phyloP scores from a whole-genome alignment of 2,329 filamentous ascomycete genomes.

The Atkinsonella texensis region DNA sequence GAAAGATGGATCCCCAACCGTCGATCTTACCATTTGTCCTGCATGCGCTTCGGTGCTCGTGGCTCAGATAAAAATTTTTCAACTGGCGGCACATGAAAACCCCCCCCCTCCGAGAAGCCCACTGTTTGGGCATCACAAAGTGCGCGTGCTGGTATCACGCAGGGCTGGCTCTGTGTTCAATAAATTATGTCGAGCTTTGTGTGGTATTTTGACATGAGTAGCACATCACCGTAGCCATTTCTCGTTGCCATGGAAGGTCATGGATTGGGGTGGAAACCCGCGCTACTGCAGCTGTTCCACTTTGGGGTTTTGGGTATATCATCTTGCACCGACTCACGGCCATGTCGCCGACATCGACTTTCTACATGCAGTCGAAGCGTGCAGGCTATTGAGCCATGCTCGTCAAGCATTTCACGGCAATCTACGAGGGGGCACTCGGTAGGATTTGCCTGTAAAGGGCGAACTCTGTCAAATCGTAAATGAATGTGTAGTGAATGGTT shows the following conservation, averaged over 20 bases:
- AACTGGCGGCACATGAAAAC: conserved; percentile 21
- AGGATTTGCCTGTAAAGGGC: no score
- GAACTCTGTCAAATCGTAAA: no score
- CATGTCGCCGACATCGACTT: background rate
- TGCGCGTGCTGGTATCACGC: no score
- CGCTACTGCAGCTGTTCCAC: background rate
- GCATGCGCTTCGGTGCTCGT: conserved; percentile 20
- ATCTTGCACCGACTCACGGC: background rate
- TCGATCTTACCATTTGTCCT: conserved; percentile 38
- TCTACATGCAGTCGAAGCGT: background rate
- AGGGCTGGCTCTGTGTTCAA: no score
- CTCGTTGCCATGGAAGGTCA: no score
- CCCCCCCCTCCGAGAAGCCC: background rate
- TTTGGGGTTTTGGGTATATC: no score
- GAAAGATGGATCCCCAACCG: conserved; percentile 40
- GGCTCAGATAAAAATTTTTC: conserved; percentile 23
- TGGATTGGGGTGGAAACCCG: background rate
- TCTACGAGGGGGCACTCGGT: no score
- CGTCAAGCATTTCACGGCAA: background rate
- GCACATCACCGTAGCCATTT: no score
- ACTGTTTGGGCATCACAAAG: background rate
- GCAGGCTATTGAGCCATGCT: background rate
- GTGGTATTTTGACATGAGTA: no score
- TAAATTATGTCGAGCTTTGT: no score
- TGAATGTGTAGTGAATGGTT: no score